Base-by-base conservation (phyloP, 768 basidiomycete species). In the Cubamyces lactineus region DNA sequence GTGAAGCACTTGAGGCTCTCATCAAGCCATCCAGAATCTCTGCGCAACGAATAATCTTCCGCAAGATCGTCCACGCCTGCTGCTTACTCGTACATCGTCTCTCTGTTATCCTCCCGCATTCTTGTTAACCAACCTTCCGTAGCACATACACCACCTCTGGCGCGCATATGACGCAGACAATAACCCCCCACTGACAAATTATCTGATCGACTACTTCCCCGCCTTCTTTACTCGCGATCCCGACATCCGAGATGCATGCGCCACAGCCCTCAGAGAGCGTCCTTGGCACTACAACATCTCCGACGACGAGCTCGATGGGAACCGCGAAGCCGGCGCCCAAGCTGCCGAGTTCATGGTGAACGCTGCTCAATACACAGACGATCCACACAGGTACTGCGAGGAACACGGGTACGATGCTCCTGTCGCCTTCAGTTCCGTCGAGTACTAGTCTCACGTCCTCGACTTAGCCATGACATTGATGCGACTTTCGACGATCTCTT, bases 111-210 rank as follows among this genome's bases (percentile, higher is more conserved):
- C 43, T 6, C 15, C 21, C 19, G 16, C 26, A 0, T n/a, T 47
- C 17, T 24, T 43, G 21, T 17, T 16, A 13, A 42, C 19, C 28
- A 6, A 8, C 23, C 19, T 28, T n/a, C 15, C 16, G 12, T 39
- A 67, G 64, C 61, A 67, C 19, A 57, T 67, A 17, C 57, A 63
- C 48, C 55, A 62, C 42, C 21, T 64, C 21, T 59, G 63, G 60
- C 46, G 61, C 17, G 45, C 53, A 19, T 45, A 50, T 57, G 34
- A 60, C 53, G 17, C 48, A 15, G 24, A 42, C 21, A 55, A n/a
- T 6, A 46, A 60, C 19, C 49, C 40, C 21, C 58, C 53, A 3
- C 30, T 57, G 15, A 55, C 46, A 21, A 11, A 23, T 21, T 3
- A n/a, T 34, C 41, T 64, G 19, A 50, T 60, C 48, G 48, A 56